Base-by-base conservation (phyloP, 129 eudicot genomes). In the Flaveria robusta region DNA sequence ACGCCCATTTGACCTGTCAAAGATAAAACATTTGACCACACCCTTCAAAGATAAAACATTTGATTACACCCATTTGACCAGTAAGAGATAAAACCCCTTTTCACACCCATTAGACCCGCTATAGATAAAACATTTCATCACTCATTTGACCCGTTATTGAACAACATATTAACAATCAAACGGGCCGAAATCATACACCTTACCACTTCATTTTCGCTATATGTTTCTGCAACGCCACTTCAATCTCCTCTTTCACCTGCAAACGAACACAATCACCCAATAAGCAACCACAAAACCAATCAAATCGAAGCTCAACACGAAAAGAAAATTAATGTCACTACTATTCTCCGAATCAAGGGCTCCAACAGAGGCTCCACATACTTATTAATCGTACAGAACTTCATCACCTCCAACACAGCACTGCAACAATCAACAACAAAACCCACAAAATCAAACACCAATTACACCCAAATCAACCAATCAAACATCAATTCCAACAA, bases 241-340 rank as follows among this genome's bases (percentile, higher is more conserved):
- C 98, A 74, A 94, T 89, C 85, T 94, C 97, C 81, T 94, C 98
- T 77, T 78, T 91, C 41, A 94, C 93, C 98, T 94, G 89, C 71
- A 55, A 7, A 46, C 27, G 18, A 70, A 75, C 65, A 84, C 59
- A 27, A 19, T 62, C 74, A 81, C 74, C 37, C 20, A 56, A 71
- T 22, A 72, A 58, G 20, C 69, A 31, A 66, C 3, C n/a, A 45
- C 9, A 29, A 46, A 41, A 43, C 4, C 65, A 6, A 72, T 12
- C 14, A 62, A 27, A 10, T 4, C 5, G 8, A 60, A 41, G 55
- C 51, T n/a, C 24, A 70, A 49, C 45, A 49, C 5, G 19, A 13
- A 67, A 29, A 55, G 0, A 29, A 15, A 5, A 18, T 56, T 11
- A 19, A 5, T 54, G 41, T 66, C 16, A 85, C 97, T 89, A 91